Percentiles rank a stretch among this genome's conserved stretches.
Evolutionary conservation across 2,329 filamentous ascomycete genomes (phyloP).

Genomic region (Botryotinia narcissicola): DNA sequence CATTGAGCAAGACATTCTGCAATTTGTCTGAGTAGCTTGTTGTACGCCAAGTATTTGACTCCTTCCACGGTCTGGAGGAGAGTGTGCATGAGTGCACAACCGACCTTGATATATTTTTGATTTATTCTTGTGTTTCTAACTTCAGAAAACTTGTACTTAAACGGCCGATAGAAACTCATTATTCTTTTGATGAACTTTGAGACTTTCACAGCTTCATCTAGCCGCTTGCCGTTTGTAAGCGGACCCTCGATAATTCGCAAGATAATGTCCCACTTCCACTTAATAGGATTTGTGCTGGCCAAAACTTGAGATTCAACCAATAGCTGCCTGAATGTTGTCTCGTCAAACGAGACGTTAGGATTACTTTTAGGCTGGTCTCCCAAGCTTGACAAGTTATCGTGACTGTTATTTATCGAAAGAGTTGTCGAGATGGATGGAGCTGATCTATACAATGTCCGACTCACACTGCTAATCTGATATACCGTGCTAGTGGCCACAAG

Average conservation of each 20-base stretch:
- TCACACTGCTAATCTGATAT: conserved; percentile 97
- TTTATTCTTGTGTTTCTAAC: conserved; percentile 87
- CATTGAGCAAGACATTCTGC: conserved; percentile 95
- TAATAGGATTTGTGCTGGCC: conserved; percentile 83
- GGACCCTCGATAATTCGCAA: conserved; percentile 90
- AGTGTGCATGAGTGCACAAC: conserved; percentile 83
- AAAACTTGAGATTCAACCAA: conserved; percentile 80
- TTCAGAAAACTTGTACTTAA: conserved; percentile 93
- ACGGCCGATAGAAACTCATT: conserved; percentile 92
- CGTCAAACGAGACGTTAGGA: conserved; percentile 53
- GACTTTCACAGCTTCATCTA: conserved; percentile 91
- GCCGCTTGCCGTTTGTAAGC: conserved; percentile 80
- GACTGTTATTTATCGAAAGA: conserved; percentile 33
- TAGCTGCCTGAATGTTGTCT: conserved; percentile 62
- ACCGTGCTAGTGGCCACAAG: conserved; percentile 86
- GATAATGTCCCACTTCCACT: conserved; percentile 98
- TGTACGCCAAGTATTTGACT: conserved; percentile 79
- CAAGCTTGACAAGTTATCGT: conserved; percentile 49
- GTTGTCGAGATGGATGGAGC: conserved; percentile 46
- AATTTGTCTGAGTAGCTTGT: conserved; percentile 89
- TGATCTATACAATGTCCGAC: conserved; percentile 83
- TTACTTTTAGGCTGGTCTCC: conserved; percentile 57
- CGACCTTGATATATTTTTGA: conserved; percentile 88
- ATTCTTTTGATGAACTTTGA: conserved; percentile 96
- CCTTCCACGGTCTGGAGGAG: conserved; percentile 85